Conservation (phyloP, 768 basidiomycete genomes). For the Terana coerulea region DNA sequence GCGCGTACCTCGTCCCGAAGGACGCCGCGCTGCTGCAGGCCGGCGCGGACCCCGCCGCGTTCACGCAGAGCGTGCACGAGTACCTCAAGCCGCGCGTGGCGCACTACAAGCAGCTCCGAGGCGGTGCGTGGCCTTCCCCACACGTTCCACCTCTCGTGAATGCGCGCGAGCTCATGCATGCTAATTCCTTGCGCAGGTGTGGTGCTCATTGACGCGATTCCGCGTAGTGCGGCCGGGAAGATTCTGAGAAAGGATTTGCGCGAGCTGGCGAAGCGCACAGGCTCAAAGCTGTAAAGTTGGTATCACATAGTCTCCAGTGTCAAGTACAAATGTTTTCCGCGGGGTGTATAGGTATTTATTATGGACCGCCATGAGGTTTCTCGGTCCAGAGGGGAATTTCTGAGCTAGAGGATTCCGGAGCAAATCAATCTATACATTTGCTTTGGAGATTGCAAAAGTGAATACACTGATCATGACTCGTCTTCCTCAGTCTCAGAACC, state of each 20-base stretch:
- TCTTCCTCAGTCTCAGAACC: constrained; percentile 21
- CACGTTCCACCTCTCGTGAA: constrained; percentile 14
- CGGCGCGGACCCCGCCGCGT: constrained; percentile 34
- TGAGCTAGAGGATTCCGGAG: no score
- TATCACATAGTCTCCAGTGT: no score
- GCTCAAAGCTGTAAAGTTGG: not conserved
- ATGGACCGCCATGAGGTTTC: no score
- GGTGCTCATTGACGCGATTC: not conserved
- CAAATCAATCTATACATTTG: no score
- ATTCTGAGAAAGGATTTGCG: constrained; percentile 77
- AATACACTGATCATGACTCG: constrained; percentile 1
- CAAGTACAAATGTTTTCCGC: no score
- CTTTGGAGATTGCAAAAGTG: no score
- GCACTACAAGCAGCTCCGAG: constrained; percentile 71
- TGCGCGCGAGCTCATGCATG: constrained; percentile 13
- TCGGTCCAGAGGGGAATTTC: no score
- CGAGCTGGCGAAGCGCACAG: constrained; percentile 35
- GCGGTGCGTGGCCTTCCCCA: constrained; percentile 45
- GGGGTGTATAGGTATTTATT: no score
- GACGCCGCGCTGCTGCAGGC: constrained; percentile 17
- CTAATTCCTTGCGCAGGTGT: not conserved
- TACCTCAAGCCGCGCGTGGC: constrained; percentile 73
- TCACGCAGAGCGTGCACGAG: constrained; percentile 45
- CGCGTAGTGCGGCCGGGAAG: constrained; percentile 72
- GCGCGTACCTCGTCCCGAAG: constrained; percentile 15